A percentile compares a stretch with the other conserved stretches of the same genome.
Conservation (phyloP, 768 basidiomycete species). For the Agaricus blazei region DNA sequence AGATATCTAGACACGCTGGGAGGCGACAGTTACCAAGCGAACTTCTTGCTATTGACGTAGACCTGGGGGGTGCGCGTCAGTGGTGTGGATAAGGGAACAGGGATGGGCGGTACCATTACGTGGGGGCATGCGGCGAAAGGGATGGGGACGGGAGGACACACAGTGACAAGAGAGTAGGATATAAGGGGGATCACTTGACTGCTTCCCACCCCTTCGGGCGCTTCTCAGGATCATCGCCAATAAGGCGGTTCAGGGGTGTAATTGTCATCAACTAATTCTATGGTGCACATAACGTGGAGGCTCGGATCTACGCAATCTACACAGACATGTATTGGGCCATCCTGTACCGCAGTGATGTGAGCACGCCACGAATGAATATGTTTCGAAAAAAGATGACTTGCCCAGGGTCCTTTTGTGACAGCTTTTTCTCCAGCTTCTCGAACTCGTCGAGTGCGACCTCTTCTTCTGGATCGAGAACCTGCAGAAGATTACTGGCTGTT, state of each 20-base stretch:
- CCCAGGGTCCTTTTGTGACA: slow-evolving; percentile 47
- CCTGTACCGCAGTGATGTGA: slow-evolving; percentile 26
- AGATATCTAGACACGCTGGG: not conserved
- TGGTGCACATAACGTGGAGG: not conserved
- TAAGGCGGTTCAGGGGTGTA: too few species aligned
- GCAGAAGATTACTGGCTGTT: not conserved
- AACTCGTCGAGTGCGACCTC: slow-evolving; percentile 84
- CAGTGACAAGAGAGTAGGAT: slow-evolving; percentile 4
- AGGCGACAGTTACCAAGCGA: slow-evolving; percentile 55
- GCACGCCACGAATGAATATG: not conserved
- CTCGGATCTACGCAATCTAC: slow-evolving; percentile 23
- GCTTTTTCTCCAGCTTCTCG: slow-evolving; percentile 73
- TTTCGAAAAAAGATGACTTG: slow-evolving; percentile 15
- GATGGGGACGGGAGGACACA: not conserved
- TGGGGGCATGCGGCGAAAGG: not conserved
- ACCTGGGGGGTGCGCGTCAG: slow-evolving; percentile 35
- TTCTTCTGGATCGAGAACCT: slow-evolving; percentile 93
- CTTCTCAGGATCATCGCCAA: too few species aligned
- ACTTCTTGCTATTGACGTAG: slow-evolving; percentile 69
- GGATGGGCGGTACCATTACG: slow-evolving; percentile 9
- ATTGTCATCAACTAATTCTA: too few species aligned
- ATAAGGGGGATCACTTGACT: not conserved
- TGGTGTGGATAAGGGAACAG: not conserved
- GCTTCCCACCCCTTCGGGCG: not conserved
- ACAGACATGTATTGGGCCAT: slow-evolving; percentile 84